Conservation (phyloP, 2,329 filamentous ascomycete genomes). For the Fusarium sp. region DNA sequence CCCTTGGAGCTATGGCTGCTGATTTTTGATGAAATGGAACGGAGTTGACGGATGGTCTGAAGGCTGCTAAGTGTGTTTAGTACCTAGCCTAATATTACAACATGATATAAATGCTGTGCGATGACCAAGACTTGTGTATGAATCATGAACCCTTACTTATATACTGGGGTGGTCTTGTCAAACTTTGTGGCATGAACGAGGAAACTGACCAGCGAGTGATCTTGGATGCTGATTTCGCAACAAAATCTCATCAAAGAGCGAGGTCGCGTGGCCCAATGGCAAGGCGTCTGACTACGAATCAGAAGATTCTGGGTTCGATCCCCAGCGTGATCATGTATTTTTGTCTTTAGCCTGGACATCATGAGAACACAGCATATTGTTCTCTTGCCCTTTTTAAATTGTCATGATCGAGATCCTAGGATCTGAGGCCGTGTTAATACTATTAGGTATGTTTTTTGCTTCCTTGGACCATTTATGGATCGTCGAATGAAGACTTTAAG, state of each 20-base stretch:
- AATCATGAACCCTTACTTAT: background rate
- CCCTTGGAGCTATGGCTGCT: constrained; percentile 41
- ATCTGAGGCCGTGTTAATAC: background rate
- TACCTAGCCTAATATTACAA: background rate
- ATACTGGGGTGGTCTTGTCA: background rate
- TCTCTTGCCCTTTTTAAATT: background rate
- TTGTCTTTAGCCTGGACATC: background rate
- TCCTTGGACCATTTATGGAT: background rate
- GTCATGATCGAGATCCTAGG: background rate
- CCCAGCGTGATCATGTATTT: constrained; percentile 30
- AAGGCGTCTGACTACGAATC: constrained; percentile 39
- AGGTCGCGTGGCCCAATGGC: constrained; percentile 37
- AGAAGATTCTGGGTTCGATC: constrained; percentile 40
- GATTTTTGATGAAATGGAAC: constrained; percentile 29
- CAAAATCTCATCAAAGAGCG: background rate
- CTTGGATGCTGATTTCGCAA: background rate
- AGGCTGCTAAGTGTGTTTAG: background rate
- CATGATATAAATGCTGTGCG: background rate
- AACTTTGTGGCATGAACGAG: background rate
- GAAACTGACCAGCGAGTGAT: background rate
- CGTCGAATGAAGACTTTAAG: background rate
- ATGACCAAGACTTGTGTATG: background rate
- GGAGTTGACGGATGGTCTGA: constrained; percentile 20
- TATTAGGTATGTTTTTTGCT: no score
- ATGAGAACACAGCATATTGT: background rate